Base-by-base conservation (phyloP, 768 basidiomycete species). In the Multifurca ochricompacta region DNA sequence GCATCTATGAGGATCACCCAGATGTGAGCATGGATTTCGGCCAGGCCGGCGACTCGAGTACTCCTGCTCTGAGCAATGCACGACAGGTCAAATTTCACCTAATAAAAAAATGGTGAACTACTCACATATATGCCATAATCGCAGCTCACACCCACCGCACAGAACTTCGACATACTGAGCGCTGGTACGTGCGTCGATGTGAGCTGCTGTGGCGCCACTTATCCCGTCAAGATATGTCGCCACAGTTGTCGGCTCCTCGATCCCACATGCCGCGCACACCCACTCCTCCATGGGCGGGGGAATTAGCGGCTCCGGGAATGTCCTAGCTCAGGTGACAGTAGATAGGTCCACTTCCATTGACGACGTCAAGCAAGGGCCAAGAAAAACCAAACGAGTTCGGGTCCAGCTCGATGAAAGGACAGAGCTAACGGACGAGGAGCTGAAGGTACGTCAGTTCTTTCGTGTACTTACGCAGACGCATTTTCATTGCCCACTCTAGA, bases 341-440 rank as follows among this genome's bases (percentile, higher is more conserved):
- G 39, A 45, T n/a, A 19, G 10, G 4, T 16, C 48, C 46, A 37
- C 21, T 37, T 18, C n/a, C n/a, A 18, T 21, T 42, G 47, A 34
- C n/a, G 46, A 45, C 37, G 48, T 30, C 31, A n/a, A 37, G 23
- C 10, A 30, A 7, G 37, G 6, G 10, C 48, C 54, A 36, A 53
- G 51, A 62, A 86, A 79, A 64, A 67, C 73, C 51, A 85, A 78
- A 56, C 71, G 72, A 2, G 61, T 77, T 9, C 74, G 82, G 41
- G 65, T 83, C 37, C 69, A 87, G 3, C 66, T 91, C 6, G 90
- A 92, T 66, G 69, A 75, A 4, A 76, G 87, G 56, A 92, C 82
- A 5, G 90, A 92, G 64, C 69, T 92, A 34, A 87, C 88, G 4
- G 87, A 91, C 54, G 83, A 87, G 3, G 87, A 92, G 68, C 71